Percentiles rank a stretch among this genome's conserved stretches.
phyloP scores from a whole-genome alignment of 306 rosid species.

The Cicer judaicum region DNA sequence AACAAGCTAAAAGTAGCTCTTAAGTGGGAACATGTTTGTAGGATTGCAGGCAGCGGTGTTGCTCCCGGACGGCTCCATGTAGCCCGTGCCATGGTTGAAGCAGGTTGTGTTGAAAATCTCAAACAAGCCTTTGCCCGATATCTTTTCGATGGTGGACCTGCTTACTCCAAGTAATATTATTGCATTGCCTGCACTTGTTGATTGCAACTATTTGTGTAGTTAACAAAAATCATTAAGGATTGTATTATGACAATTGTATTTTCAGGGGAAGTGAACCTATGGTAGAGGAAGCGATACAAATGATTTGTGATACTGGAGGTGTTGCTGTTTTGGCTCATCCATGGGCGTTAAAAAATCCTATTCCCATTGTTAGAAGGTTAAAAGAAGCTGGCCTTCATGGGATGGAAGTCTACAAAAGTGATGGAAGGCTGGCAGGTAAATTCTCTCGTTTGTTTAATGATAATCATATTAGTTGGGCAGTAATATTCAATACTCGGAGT shows the following conservation, averaged over 20 bases:
- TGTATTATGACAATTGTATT: constrained; percentile 33
- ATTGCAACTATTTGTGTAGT: constrained; percentile 20
- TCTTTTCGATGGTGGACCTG: constrained; percentile 96
- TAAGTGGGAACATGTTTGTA: constrained; percentile 92
- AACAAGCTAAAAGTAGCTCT: constrained; percentile 88
- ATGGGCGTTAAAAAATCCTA: constrained; percentile 87
- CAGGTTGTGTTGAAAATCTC: constrained; percentile 88
- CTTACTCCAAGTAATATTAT: constrained; percentile 80
- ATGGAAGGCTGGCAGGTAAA: constrained; percentile 84
- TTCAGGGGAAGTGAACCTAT: constrained; percentile 94
- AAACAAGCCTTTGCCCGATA: constrained; percentile 88
- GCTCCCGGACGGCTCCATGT: constrained; percentile 98
- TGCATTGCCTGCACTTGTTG: constrained; percentile 42
- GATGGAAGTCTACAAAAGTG: constrained; percentile 89
- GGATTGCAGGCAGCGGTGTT: constrained; percentile 90
- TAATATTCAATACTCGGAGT: neutral
- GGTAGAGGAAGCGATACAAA: constrained; percentile 74
- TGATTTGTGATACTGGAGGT: constrained; percentile 89
- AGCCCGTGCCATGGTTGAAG: constrained; percentile 95
- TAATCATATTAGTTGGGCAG: neutral
- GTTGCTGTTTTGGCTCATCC: constrained; percentile 97
- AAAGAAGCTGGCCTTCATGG: constrained; percentile 98
- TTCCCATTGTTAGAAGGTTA: constrained; percentile 67
- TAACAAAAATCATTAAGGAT: constrained; percentile 14
- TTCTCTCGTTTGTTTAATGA: constrained; percentile 14